phyloP scores from a whole-genome alignment of 2,329 filamentous ascomycete genomes.

The Hansfordia pulvinata region DNA sequence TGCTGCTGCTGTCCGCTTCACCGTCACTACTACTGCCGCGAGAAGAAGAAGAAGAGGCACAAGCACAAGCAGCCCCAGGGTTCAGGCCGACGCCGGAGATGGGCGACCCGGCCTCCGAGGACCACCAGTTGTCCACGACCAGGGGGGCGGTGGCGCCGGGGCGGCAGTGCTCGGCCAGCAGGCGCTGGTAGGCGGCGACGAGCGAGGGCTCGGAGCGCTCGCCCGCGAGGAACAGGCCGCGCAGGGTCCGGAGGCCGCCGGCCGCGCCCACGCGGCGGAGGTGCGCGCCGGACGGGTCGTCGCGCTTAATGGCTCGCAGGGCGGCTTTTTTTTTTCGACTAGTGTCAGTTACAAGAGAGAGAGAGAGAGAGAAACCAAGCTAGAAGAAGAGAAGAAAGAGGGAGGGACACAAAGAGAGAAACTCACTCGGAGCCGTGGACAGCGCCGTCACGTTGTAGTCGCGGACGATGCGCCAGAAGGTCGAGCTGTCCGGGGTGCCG shows the following conservation, averaged over 20 bases:
- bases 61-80: too few species aligned
- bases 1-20: conserved; percentile 4
- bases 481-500: conserved; percentile 74
- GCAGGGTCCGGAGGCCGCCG: conserved; percentile 58
- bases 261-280: conserved; percentile 50
- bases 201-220: conserved; percentile 84
- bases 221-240: conserved; percentile 72
- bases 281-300: conserved; percentile 61
- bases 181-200: conserved; percentile 63
- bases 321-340: conserved; percentile 29
- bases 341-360: neutral
- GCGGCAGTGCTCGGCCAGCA: conserved; percentile 54
- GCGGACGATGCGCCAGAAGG: conserved; percentile 78
- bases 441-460: conserved; percentile 75
- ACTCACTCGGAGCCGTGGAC: conserved; percentile 65
- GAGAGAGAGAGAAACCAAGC: too few species aligned
- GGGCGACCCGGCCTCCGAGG: conserved; percentile 43
- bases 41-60: too few species aligned
- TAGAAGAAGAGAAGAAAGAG: too few species aligned
- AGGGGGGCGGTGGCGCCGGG: conserved; percentile 44
- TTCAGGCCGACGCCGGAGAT: conserved; percentile 41
- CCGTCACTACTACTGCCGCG: too few species aligned
- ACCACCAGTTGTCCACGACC: conserved; percentile 49
- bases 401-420: too few species aligned
- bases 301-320: conserved; percentile 72